Base-by-base conservation (phyloP, 1,139 yeast species). In the Hansenula anomala region DNA sequence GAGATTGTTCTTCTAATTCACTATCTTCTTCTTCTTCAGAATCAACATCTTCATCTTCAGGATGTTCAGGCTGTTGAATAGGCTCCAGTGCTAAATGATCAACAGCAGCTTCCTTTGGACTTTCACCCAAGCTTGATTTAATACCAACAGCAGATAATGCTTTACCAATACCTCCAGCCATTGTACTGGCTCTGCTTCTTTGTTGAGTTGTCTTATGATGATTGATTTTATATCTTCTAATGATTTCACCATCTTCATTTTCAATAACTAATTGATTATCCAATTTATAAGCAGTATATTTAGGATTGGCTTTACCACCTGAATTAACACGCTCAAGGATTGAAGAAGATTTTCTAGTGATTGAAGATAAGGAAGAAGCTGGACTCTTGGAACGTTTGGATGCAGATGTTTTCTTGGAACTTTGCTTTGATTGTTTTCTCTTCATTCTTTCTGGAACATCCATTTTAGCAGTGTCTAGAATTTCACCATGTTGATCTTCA, bases 231-330 rank as follows among this genome's bases (percentile, higher is more conserved):
- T 89, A 92, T 42, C 96, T 72, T 54, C 96, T 77, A 34, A 92
- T 69, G 42, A 92, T 78, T 51, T 92, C 97, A 48, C 98, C 98
- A 28, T 89, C 96, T 34, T 77, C 88, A 55, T 89, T 86, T 60
- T 92, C 98, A 46, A 92, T 82, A 44, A 89, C 72, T 41, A 92
- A 76, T 46, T 80, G 70, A 55, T 88, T 78, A 55, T 82, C 95
- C 36, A 78, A 64, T 54, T 75, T 76, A 52, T 71, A 82, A 1
- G 86, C 88, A 51, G 60, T 67, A 33, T 72, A 75, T 45, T 64
- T 63, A n/a, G 47, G 42, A 23, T 45, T 43, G 16, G 29, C 32
- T 15, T 43, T 43, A 10, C 43, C 34, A 15, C 38, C 34, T 12
- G 45, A 38, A 6, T 36, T 34, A 6, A 37, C 33, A 19, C 42